phyloP scores from a whole-genome alignment of 345 rosid species.

The Hirschfeldia incana region DNA sequence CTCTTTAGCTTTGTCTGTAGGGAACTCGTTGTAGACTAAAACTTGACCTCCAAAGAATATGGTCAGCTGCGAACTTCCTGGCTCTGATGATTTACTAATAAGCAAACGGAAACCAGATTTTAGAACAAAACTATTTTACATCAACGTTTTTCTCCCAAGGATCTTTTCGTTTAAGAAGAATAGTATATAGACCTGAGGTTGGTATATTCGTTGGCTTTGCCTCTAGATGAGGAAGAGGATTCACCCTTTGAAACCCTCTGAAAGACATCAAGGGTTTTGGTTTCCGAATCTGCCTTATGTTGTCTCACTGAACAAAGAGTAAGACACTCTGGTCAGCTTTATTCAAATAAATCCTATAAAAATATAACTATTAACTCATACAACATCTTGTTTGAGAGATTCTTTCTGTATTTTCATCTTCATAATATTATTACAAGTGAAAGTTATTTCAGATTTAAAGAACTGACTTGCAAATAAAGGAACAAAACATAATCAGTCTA shows the following conservation, averaged over 20 bases:
- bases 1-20: conserved; percentile 57
- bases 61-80: conserved; percentile 52
- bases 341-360: background rate
- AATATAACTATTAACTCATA: background rate
- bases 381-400: background rate
- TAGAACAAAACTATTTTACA: background rate
- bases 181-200: conserved; percentile 18
- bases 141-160: background rate
- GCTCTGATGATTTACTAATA: conserved; percentile 21
- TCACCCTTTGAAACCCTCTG: background rate
- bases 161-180: background rate
- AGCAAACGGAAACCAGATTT: background rate
- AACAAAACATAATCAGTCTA: background rate
- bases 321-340: background rate
- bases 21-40: conserved; percentile 50
- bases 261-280: background rate
- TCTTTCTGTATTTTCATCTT: background rate
- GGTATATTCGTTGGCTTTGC: conserved; percentile 19
- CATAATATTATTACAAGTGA: background rate
- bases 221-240: background rate
- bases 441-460: background rate
- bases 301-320: conserved; percentile 21
- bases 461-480: background rate
- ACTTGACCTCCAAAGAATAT: conserved; percentile 66
- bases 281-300: conserved; percentile 11